Evolutionary conservation across 1,139 yeast species (phyloP).

Genomic region (Yamadazyma mexicana): DNA sequence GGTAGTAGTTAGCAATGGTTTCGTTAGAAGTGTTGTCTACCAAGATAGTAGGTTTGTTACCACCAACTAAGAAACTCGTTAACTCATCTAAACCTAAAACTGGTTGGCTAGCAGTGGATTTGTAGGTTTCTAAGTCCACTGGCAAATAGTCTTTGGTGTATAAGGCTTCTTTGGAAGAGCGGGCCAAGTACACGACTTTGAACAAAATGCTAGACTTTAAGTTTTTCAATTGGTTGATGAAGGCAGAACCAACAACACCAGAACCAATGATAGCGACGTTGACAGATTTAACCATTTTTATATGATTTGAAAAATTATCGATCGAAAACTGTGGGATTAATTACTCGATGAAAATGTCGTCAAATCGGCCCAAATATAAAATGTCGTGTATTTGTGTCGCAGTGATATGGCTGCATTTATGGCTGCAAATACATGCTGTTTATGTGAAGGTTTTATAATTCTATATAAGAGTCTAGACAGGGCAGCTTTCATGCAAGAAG

Average conservation of each 20-base stretch:
- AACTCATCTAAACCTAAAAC: conserved; percentile 60
- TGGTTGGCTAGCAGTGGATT: conserved; percentile 48
- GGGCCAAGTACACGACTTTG: conserved; percentile 80
- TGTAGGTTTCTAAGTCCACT: conserved; percentile 62
- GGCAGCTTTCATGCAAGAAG: no score
- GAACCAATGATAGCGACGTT: conserved; percentile 86
- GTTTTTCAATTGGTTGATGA: conserved; percentile 64
- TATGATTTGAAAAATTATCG: neutral
- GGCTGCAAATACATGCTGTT: neutral
- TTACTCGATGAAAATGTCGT: neutral
- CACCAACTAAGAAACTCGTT: conserved; percentile 59
- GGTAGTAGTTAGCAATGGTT: conserved; percentile 72
- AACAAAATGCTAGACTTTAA: conserved; percentile 58
- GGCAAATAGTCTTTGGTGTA: conserved; percentile 70
- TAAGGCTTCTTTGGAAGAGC: conserved; percentile 65
- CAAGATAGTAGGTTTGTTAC: conserved; percentile 74
- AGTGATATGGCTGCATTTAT: neutral
- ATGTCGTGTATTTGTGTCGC: neutral
- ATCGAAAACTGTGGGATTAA: no score
- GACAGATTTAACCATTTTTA: conserved; percentile 55
- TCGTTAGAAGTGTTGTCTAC: conserved; percentile 93
- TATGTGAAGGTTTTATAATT: neutral
- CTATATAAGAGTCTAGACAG: neutral
- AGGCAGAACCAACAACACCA: conserved; percentile 94
- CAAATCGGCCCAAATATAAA: neutral